These are phyloP conservation scores for Puccinia horiana DNA, from an alignment of 1,284 basidiomycete species.

Conservation along the genomic window DNA sequence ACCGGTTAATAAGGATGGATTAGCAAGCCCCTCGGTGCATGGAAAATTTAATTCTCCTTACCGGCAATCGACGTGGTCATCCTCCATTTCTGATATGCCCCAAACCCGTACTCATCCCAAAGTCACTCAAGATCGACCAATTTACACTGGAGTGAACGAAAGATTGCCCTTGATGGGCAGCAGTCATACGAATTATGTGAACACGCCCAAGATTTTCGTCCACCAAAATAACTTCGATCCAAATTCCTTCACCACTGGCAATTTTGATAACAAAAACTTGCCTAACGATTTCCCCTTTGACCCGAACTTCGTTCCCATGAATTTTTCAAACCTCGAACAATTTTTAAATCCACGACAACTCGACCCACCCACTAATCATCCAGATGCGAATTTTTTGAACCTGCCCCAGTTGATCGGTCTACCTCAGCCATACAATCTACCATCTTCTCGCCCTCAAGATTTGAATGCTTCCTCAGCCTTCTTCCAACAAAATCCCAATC, in stretches of 20 bases:
- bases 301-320: not conserved
- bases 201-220: not conserved
- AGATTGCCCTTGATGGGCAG: not conserved
- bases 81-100: not conserved
- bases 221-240: not conserved
- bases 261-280: not conserved
- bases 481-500: not conserved
- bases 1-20: not conserved
- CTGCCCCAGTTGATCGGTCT: not conserved
- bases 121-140: not conserved
- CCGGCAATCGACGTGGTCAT: not conserved
- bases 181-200: not conserved
- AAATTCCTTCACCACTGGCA: not conserved
- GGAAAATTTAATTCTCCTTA: not conserved
- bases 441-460: not conserved
- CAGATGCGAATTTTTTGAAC: not conserved
- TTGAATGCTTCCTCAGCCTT: not conserved
- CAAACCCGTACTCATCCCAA: not conserved
- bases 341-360: not conserved
- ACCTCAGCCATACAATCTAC: not conserved
- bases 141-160: not conserved
- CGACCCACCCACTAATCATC: not conserved
- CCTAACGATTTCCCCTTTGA: not conserved
- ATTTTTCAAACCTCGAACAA: not conserved
- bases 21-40: not conserved